Evolutionary conservation across 2,329 filamentous ascomycete species (phyloP).

Genomic region (Cladosporium colombiae): DNA sequence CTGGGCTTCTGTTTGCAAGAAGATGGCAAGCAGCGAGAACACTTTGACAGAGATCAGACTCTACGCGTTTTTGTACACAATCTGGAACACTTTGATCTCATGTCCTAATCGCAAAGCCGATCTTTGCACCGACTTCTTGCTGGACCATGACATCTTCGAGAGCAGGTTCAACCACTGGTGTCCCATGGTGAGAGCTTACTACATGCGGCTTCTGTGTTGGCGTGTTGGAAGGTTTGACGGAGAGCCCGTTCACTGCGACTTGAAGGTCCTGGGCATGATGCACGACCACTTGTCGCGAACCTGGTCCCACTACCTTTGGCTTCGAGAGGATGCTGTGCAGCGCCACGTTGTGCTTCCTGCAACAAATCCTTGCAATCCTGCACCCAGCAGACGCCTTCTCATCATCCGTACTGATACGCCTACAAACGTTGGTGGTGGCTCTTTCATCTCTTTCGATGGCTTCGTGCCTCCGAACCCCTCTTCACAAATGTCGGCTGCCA

Average conservation of each 20-base stretch:
- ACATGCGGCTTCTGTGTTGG: conserved; percentile 89
- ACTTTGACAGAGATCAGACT: conserved; percentile 87
- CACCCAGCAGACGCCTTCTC: conserved; percentile 80
- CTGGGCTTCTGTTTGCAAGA: conserved; percentile 78
- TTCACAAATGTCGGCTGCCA: conserved; percentile 27
- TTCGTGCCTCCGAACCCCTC: conserved; percentile 45
- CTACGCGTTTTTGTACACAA: conserved; percentile 75
- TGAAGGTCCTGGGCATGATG: conserved; percentile 64
- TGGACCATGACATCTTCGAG: conserved; percentile 74
- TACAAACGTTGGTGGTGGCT: conserved; percentile 45
- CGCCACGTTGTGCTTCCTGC: conserved; percentile 62
- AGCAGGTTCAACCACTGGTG: conserved; percentile 92
- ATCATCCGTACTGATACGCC: conserved; percentile 81
- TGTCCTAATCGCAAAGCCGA: conserved; percentile 67
- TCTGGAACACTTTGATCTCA: conserved; percentile 72
- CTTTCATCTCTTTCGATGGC: conserved; percentile 67
- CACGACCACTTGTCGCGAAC: conserved; percentile 67
- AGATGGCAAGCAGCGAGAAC: conserved; percentile 80
- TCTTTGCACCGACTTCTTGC: conserved; percentile 73
- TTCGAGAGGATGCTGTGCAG: conserved; percentile 66
- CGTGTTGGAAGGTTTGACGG: conserved; percentile 76
- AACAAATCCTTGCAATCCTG: conserved; percentile 79
- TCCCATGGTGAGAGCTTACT: conserved; percentile 91
- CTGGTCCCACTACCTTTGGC: conserved; percentile 79
- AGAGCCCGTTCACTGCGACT: conserved; percentile 50